phyloP scores from a whole-genome alignment of 2,329 filamentous ascomycete species.

The Amphichorda felina region DNA sequence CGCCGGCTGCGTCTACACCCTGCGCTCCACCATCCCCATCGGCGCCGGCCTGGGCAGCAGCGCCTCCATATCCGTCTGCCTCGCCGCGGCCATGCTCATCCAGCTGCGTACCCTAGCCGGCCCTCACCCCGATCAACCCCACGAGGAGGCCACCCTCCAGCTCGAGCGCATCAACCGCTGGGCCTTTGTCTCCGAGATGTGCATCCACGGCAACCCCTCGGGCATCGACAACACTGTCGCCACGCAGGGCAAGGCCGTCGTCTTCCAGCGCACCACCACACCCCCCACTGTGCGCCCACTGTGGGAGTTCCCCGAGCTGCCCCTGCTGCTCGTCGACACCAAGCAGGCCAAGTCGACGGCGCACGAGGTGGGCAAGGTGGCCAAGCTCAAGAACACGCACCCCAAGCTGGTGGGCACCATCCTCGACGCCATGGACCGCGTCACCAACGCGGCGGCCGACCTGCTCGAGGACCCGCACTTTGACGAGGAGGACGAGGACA shows the following conservation, averaged over 20 bases:
- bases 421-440: slow-evolving; percentile 72
- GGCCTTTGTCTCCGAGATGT: slow-evolving; percentile 95
- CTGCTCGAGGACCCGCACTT: slow-evolving; percentile 52
- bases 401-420: slow-evolving; percentile 70
- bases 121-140: slow-evolving; percentile 82
- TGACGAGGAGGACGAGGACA: slow-evolving; percentile 49
- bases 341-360: slow-evolving; percentile 77
- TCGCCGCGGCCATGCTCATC: slow-evolving; percentile 71
- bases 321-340: slow-evolving; percentile 82
- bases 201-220: slow-evolving; percentile 92
- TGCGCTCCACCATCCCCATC: slow-evolving; percentile 89
- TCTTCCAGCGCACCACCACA: slow-evolving; percentile 68
- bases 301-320: slow-evolving; percentile 83
- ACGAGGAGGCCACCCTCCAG: slow-evolving; percentile 77
- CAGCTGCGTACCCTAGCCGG: slow-evolving; percentile 83
- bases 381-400: slow-evolving; percentile 55
- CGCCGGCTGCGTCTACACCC: slow-evolving; percentile 73
- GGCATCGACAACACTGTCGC: slow-evolving; percentile 96
- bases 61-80: slow-evolving; percentile 85
- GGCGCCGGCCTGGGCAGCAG: slow-evolving; percentile 86
- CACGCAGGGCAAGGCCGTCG: slow-evolving; percentile 83
- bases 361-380: slow-evolving; percentile 79
- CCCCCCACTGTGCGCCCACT: slow-evolving; percentile 68
- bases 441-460: slow-evolving; percentile 43
- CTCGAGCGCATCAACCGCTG: slow-evolving; percentile 94